Base-by-base conservation (phyloP, 345 rosid genomes). In the Gossypium rotundifolium region DNA sequence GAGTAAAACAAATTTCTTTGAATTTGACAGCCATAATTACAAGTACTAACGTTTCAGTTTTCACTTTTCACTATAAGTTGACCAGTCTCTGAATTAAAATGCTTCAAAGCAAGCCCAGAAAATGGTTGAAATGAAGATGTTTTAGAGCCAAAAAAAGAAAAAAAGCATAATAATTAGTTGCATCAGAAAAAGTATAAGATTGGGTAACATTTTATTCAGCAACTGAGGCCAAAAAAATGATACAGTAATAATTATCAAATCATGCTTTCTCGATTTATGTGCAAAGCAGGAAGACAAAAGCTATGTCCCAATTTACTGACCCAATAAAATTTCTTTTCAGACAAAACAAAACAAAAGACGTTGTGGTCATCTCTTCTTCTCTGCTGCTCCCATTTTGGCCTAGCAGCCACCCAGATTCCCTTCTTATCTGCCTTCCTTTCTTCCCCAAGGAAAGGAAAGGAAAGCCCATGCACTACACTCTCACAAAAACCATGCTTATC, bases 161-260 rank as follows among this genome's bases (percentile, higher is more conserved):
- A n/a, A n/a, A 64, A n/a, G 38, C 6, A 17, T 70, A 29, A 38
- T 71, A 54, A 71, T 18, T 17, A 64, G 17, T 18, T 52, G 25
- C 38, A 54, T 55, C 11, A 71, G 45, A 71, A 54, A 52, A 54
- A 11, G 64, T 52, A 54, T 20, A 71, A 54, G 63, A 71, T 71
- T 71, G 52, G 64, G 52, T 5, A n/a, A 40, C 64, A n/a, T 71
- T 72, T 72, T 58, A 58, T 57, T 14, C 75, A 58, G 14, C 66
- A 38, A 40, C 42, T 53, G 42, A 51, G 55, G 55, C 8, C 1
- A 52, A 17, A 52, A 13, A 46, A 72, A 46, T 46, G 44, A 59
- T 25, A 72, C 65, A 22, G 66, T 72, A 18, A 72, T 72, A 44
- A 72, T 72, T 45, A 62, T 72, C 67, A 59, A 72, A 72, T 72